These are phyloP conservation scores for Cryptococcus deneoformans DNA, from an alignment of 1,284 basidiomycete genomes.

Conservation along the genomic window DNA sequence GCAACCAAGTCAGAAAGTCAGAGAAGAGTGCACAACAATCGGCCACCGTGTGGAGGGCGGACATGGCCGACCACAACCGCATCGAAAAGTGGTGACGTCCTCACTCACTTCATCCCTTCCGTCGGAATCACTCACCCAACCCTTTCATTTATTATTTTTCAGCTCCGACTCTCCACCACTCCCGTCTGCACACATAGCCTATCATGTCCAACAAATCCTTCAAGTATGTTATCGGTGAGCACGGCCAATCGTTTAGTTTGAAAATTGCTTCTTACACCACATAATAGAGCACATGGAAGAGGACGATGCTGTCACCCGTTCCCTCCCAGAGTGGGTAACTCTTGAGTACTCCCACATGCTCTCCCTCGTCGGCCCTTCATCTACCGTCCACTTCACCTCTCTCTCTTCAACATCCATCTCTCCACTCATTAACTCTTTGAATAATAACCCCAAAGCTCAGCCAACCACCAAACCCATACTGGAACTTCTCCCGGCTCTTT, in stretches of 20 bases:
- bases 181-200: constrained; percentile 1
- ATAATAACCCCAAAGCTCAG: constrained; percentile 47
- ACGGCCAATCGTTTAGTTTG: too few relatives aligned
- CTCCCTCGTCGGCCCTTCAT: constrained; percentile 60
- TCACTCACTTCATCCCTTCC: too few relatives aligned
- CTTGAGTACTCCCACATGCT: constrained; percentile 56
- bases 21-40: too few relatives aligned
- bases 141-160: too few relatives aligned
- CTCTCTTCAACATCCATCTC: constrained; percentile 17
- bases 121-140: too few relatives aligned
- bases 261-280: background rate
- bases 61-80: too few relatives aligned
- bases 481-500: constrained; percentile 59
- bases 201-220: constrained; percentile 14
- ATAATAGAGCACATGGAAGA: constrained; percentile 91
- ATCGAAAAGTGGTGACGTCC: too few relatives aligned
- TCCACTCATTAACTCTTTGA: constrained; percentile 1
- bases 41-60: too few relatives aligned
- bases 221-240: constrained; percentile 47
- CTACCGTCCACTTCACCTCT: constrained; percentile 76
- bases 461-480: constrained; percentile 65
- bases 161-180: background rate
- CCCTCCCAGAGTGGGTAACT: constrained; percentile 78
- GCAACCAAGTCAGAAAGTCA: too few relatives aligned
- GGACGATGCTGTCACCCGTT: constrained; percentile 68